Evolutionary conservation across 176 grass and related monocot species (phyloP).

Genomic region (Ensete glaucum): DNA sequence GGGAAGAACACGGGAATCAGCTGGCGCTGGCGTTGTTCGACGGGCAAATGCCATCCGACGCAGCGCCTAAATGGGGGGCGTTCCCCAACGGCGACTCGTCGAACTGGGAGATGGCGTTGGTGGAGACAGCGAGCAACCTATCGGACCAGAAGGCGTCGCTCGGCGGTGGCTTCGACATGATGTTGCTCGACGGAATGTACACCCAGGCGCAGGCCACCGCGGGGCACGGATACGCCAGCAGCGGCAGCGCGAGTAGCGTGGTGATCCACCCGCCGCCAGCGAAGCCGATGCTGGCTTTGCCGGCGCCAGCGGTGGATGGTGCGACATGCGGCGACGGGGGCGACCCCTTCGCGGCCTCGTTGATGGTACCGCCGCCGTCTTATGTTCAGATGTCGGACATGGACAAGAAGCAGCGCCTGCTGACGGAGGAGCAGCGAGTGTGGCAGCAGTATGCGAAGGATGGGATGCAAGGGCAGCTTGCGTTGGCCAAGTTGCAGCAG

Average conservation of each 20-base stretch:
- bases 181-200: constrained; percentile 78
- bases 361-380: constrained; percentile 34
- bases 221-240: neutral
- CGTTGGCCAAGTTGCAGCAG: constrained; percentile 24
- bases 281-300: constrained; percentile 49
- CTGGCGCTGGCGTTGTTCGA: constrained; percentile 52
- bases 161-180: constrained; percentile 51
- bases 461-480: constrained; percentile 39
- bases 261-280: constrained; percentile 22
- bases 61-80: constrained; percentile 18
- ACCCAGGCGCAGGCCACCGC: constrained; percentile 19
- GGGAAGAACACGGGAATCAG: constrained; percentile 38
- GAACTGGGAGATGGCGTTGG: constrained; percentile 61
- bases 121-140: constrained; percentile 53
- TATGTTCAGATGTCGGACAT: constrained; percentile 90
- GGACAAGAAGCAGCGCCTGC: constrained; percentile 50
- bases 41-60: neutral
- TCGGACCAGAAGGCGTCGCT: constrained; percentile 37
- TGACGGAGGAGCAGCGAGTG: constrained; percentile 44
- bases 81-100: constrained; percentile 29
- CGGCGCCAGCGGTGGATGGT: constrained; percentile 25
- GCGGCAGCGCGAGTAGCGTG: constrained; percentile 65
- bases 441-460: constrained; percentile 55
- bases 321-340: neutral
- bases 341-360: constrained; percentile 60